Percentiles rank a stretch among this genome's conserved stretches.
Conservation (phyloP, 257 asterid genomes). For the Craterostigma plantagineum region DNA sequence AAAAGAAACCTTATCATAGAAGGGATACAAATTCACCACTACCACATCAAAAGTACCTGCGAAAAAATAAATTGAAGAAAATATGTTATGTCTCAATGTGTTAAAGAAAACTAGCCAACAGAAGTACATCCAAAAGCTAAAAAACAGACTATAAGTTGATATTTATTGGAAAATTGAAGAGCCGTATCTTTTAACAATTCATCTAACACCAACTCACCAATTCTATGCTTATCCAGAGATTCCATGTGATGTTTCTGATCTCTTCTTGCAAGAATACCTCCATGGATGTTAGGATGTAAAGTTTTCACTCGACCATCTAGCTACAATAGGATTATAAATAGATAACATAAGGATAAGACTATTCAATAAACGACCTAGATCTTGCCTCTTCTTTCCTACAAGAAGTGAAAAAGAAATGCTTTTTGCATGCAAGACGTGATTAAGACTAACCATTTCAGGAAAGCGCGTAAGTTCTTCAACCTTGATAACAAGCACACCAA, state of each 20-base stretch:
- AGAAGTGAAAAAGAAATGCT: background rate
- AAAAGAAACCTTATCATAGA: slow-evolving; percentile 74
- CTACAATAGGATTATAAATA: slow-evolving; percentile 17
- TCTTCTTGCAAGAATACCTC: slow-evolving; percentile 96
- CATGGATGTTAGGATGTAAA: slow-evolving; percentile 77
- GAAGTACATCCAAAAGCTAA: slow-evolving; percentile 2
- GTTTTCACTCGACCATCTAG: slow-evolving; percentile 99
- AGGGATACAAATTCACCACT: slow-evolving; percentile 91
- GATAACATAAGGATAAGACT: background rate
- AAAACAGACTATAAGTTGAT: background rate
- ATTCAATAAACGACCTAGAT: no score
- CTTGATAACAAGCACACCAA: slow-evolving; percentile 75
- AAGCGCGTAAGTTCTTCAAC: slow-evolving; percentile 88
- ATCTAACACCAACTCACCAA: slow-evolving; percentile 29
- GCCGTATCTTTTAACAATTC: no score
- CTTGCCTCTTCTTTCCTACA: background rate
- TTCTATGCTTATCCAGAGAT: slow-evolving; percentile 65
- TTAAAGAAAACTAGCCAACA: slow-evolving; percentile 7
- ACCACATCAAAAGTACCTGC: slow-evolving; percentile 93
- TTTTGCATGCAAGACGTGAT: slow-evolving; percentile 1
- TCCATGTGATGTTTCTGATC: slow-evolving; percentile 88
- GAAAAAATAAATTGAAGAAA: slow-evolving; percentile 10
- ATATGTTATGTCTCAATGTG: slow-evolving; percentile 5
- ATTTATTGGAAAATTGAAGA: no score
- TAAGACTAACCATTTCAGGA: slow-evolving; percentile 73